A percentile compares a stretch with the other conserved stretches of the same genome.
Conservation (phyloP, 805 yeast genomes). For the Henningerozyma blattae region DNA sequence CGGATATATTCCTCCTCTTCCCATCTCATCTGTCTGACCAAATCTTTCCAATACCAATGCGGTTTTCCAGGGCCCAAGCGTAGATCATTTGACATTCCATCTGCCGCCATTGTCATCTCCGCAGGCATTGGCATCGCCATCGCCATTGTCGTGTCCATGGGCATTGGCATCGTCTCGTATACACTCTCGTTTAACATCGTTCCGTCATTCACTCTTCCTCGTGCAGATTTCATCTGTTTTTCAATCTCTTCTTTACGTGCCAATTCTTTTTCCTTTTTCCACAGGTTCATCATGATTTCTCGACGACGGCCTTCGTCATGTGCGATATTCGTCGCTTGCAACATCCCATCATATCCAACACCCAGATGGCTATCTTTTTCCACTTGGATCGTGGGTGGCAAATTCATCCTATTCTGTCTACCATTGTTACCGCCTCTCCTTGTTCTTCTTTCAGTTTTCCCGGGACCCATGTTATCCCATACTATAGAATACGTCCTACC, state of each 20-base stretch:
- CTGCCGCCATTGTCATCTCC: too few species aligned
- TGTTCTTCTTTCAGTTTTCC: not conserved
- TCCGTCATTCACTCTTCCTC: too few species aligned
- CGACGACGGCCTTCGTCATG: slow-evolving; percentile 48
- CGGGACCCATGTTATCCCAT: not conserved
- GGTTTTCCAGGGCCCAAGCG: not conserved
- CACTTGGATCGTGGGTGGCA: not conserved
- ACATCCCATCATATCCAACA: slow-evolving; percentile 3
- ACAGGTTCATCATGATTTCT: not conserved
- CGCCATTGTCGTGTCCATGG: too few species aligned
- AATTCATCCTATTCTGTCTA: not conserved
- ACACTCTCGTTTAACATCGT: too few species aligned
- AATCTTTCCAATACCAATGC: not conserved
- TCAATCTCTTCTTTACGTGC: not conserved
- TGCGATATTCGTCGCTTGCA: slow-evolving; percentile 32
- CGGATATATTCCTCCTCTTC: not conserved
- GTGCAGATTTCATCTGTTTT: not conserved
- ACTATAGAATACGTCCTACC: not conserved
- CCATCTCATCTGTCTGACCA: not conserved
- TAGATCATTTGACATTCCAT: not conserved
- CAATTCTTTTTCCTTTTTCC: not conserved
- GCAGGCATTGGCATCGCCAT: too few species aligned
- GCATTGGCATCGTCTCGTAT: too few species aligned
- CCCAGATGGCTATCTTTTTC: not conserved
- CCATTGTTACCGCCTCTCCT: too few species aligned